These are phyloP conservation scores for Cyberlindnera sargentensis DNA, from an alignment of 805 yeast genomes.

Conservation along the genomic window DNA sequence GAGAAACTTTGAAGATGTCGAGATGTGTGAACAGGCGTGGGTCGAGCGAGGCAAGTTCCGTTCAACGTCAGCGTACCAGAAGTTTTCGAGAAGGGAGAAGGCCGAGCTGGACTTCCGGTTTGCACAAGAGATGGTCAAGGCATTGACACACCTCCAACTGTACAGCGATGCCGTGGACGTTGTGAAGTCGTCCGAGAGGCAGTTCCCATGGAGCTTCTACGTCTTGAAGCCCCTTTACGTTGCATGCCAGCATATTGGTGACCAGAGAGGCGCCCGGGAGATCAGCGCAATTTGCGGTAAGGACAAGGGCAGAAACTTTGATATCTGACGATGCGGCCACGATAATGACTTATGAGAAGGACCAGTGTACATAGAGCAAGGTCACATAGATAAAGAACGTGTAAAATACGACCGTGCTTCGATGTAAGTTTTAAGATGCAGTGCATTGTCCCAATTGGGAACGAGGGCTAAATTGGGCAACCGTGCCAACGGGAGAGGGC, in stretches of 20 bases:
- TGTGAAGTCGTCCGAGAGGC: slow-evolving; percentile 56
- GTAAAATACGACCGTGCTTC: too few relatives aligned
- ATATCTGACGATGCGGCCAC: not conserved
- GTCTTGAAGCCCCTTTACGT: slow-evolving; percentile 36
- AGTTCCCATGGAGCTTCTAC: slow-evolving; percentile 60
- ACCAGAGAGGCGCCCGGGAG: slow-evolving; percentile 25
- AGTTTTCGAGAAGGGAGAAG: slow-evolving; percentile 29
- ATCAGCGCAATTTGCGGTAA: slow-evolving; percentile 27
- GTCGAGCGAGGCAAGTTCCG: slow-evolving; percentile 71
- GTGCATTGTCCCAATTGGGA: too few relatives aligned
- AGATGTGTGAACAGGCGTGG: slow-evolving; percentile 66
- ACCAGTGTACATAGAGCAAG: not conserved
- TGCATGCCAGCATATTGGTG: slow-evolving; percentile 39
- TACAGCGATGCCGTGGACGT: slow-evolving; percentile 66
- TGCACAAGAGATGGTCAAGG: slow-evolving; percentile 63
- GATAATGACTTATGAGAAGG: not conserved
- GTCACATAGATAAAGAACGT: too few relatives aligned
- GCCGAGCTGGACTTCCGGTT: slow-evolving; percentile 53
- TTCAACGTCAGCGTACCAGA: slow-evolving; percentile 42
- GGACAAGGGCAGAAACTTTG: slow-evolving; percentile 1
- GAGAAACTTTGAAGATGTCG: slow-evolving; percentile 41
- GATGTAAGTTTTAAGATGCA: too few relatives aligned
- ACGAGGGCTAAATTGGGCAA: too few relatives aligned
- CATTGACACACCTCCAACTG: slow-evolving; percentile 47
- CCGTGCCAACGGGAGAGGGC: too few relatives aligned